Base-by-base conservation (phyloP, 1,284 basidiomycete genomes). In the Ustilago vetiveriae region DNA sequence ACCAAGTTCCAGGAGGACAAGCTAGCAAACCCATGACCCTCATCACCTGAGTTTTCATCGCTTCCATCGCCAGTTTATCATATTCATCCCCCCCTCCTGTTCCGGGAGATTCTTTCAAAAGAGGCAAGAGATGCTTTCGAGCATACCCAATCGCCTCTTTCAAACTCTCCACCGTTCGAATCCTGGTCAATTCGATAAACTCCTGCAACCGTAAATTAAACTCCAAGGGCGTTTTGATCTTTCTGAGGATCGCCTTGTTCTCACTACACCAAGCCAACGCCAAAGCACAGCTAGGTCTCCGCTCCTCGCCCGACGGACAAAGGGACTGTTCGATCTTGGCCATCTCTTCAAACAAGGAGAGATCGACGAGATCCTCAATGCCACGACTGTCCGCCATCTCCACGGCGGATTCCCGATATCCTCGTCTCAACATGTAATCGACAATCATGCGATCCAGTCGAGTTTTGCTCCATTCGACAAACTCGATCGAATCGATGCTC, bases 211-310 rank as follows among this genome's bases (percentile, higher is more conserved):
- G 88, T 26, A 99, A 87, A 59, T 94, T 91, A 82, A 98, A 97
- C 84, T 99, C 96, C 39, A 99, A 87, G 14, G 92, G 63, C 4
- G 50, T 73, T 86, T 92, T 93, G 77, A 90, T 88, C 85, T 97
- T 98, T 58, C 92, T 89, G 53, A 98, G 86, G 8, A 91, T 90
- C 26, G 88, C 87, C 82, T 95, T 92, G 84, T 99, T 97, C 85
- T 99, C 96, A 58, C 88, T 92, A 76, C 94, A 98, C 95, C 95
- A 99, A 14, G 88, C 87, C 38, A 99, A 85, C 6, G 94, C 95
- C 82, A 94, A 90, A 1, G 89, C 85, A 73, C 92, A 93, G 76
- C 90, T 90, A 70, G 92, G 88, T 2, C 30, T 22, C 0, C 23
- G 14, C 2, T 6, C 37, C 35, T 44, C 40, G 1, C 35, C 30